Base-by-base conservation (phyloP, 192 early-diverging fungal species). In the Mortierella hygrophila region DNA sequence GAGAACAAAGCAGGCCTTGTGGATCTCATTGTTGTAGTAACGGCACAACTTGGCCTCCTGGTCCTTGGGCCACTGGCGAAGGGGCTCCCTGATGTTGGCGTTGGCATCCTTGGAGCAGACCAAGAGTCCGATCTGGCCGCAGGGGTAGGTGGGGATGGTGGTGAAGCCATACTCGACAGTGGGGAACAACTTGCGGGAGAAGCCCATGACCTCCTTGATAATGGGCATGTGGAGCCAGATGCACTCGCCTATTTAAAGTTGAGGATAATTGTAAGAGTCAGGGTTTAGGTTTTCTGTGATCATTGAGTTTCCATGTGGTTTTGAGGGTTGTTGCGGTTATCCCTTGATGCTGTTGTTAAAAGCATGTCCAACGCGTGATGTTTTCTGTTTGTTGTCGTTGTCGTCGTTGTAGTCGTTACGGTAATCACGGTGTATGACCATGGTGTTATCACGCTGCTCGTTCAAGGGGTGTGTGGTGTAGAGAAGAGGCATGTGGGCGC, bases 121-220 rank as follows among this genome's bases (percentile, higher is more conserved):
- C 81, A 99, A 93, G 80, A 96, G 96, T 76, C 99, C 99, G 89
- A 99, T 99, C 89, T 98, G 97, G 60, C 99, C 99, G 83, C 94
- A 95, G 55, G 99, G 98, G 90, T 99, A 99, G 26, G 98, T 99
- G 71, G 99, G 99, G 82, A 99, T 96, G 57, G 95, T 95, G 42
- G 94, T 95, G 91, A 95, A 98, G 38, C 97, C 97, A 84, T 99
- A 99, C 85, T 96, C 96, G 74, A 96, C 98, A 13, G 93, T 91
- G 16, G 99, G 96, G 91, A 96, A 99, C 77, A 99, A 89, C 54
- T 92, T 89, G 78, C 93, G 93, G 73, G 94, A 94, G 87, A 94
- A 94, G 21, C 92, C 89, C 82, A 97, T 91, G 35, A 99, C 97
- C 75, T 95, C 90, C 90, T 95, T 95, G 95, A 99, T 99, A 47